Evolutionary conservation across 192 early-diverging fungal species (phyloP).

Genomic region (Coemansia sp.): DNA sequence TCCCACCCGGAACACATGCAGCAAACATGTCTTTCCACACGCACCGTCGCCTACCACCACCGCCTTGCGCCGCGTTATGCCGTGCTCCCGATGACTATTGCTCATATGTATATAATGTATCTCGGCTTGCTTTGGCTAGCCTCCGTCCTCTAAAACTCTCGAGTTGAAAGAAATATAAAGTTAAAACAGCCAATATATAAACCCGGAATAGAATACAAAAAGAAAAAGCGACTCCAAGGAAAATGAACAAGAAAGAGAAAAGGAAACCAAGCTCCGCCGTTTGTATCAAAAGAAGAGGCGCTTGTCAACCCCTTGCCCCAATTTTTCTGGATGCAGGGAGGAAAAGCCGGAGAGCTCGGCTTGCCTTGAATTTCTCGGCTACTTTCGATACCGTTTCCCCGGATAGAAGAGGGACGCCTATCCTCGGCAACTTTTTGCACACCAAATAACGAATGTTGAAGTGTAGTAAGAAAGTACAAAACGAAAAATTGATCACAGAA

Average conservation of each 20-base stretch:
- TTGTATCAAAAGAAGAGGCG: slow-evolving; percentile 1
- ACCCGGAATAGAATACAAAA: not conserved
- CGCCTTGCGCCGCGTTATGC: slow-evolving; percentile 61
- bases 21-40: slow-evolving; percentile 88
- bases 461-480: slow-evolving; percentile 1
- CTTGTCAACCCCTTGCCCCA: not conserved
- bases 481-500: slow-evolving; percentile 26
- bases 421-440: no score
- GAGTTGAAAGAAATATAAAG: not conserved
- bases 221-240: not conserved
- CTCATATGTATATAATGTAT: not conserved
- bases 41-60: slow-evolving; percentile 94
- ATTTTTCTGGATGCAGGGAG: not conserved
- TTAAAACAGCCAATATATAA: not conserved
- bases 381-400: not conserved
- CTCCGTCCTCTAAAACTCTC: no score
- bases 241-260: not conserved
- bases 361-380: not conserved
- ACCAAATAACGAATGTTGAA: not conserved
- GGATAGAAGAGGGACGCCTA: not conserved
- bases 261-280: not conserved
- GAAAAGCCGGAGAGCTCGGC: not conserved
- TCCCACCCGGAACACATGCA: slow-evolving; percentile 80
- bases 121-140: not conserved
- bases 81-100: not conserved